Evolutionary conservation across 169 alveolate genomes (phyloP).

Genomic region (Cytauxzoon felis): DNA sequence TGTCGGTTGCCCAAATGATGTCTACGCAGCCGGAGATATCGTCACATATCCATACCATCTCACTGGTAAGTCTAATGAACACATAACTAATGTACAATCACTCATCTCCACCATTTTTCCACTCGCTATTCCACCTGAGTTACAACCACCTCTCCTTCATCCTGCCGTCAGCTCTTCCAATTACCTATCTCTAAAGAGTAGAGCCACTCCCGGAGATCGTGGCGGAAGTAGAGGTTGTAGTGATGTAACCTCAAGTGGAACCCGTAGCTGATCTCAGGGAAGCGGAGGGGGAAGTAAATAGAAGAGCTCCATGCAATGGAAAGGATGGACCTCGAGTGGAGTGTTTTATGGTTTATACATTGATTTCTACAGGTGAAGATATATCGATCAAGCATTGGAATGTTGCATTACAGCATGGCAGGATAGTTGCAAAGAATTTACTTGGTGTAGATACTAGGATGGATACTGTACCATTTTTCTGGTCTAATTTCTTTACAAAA

Average conservation of each 20-base stretch:
- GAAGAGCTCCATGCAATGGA: too few species aligned
- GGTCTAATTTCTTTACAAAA: slow-evolving; percentile 71
- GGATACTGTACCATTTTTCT: slow-evolving; percentile 72
- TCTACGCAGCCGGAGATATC: slow-evolving; percentile 75
- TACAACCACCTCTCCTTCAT: not conserved
- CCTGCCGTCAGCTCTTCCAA: too few species aligned
- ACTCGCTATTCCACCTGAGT: too few species aligned
- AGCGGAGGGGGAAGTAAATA: too few species aligned
- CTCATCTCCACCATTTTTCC: not conserved
- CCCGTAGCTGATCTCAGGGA: too few species aligned
- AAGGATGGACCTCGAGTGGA: too few species aligned
- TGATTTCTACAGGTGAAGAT: slow-evolving; percentile 27
- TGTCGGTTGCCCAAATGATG: slow-evolving; percentile 59
- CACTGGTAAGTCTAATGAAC: slow-evolving; percentile 44
- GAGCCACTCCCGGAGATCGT: too few species aligned
- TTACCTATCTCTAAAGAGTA: too few species aligned
- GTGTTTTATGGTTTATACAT: not conserved
- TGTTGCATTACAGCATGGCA: slow-evolving; percentile 78
- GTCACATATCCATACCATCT: slow-evolving; percentile 69
- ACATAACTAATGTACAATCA: not conserved
- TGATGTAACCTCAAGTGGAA: too few species aligned
- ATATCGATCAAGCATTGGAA: slow-evolving; percentile 75
- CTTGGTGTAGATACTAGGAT: slow-evolving; percentile 44
- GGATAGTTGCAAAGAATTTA: slow-evolving; percentile 77
- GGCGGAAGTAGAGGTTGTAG: too few species aligned